Conservation (phyloP, 305 asterid genomes). For the Fraxinus ornus region DNA sequence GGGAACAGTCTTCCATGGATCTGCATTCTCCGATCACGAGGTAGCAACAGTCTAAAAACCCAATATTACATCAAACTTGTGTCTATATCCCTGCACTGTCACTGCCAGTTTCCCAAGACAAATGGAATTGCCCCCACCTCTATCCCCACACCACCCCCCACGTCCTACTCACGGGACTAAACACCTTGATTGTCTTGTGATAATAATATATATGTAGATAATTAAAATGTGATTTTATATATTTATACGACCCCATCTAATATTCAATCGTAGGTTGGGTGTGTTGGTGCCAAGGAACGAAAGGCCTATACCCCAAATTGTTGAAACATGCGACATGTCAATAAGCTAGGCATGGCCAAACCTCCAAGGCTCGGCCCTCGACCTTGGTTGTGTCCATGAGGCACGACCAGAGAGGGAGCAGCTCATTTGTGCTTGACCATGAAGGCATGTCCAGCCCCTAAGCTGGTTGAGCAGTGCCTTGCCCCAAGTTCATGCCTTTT, state of each 20-base stretch:
- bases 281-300: neutral
- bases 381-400: neutral
- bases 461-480: neutral
- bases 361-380: neutral
- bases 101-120: conserved; percentile 38
- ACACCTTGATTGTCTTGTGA: conserved; percentile 24
- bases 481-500: too few species aligned
- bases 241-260: neutral
- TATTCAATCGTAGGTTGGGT: neutral
- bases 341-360: neutral
- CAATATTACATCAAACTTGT: conserved; percentile 35
- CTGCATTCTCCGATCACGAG: conserved; percentile 64
- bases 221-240: neutral
- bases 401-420: neutral
- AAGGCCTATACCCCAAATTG: neutral
- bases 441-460: neutral
- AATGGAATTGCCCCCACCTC: conserved; percentile 18
- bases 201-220: neutral
- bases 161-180: conserved; percentile 43
- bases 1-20: conserved; percentile 62
- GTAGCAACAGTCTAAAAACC: conserved; percentile 38
- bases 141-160: neutral
- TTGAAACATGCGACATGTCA: neutral
- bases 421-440: neutral
- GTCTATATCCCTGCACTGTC: conserved; percentile 35